Conservation (phyloP, 2,329 filamentous ascomycete species). For the Shiraia bambusicola region DNA sequence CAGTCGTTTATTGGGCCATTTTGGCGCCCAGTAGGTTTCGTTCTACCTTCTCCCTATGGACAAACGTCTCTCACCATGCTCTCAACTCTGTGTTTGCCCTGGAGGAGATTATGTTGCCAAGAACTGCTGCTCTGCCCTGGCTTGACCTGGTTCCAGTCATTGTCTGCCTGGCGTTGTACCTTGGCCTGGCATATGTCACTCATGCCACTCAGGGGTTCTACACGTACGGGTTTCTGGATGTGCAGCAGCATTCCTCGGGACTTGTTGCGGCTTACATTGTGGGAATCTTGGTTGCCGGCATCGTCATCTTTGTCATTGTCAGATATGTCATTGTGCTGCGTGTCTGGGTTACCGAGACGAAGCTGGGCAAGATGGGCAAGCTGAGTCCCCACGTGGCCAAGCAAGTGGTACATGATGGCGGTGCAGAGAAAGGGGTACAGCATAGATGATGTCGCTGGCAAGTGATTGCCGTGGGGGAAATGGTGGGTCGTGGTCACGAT, state of each 20-base stretch:
- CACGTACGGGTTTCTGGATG: conserved; percentile 76
- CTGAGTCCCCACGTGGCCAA: conserved; percentile 17
- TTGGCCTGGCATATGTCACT: conserved; percentile 73
- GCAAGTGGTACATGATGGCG: conserved; percentile 10
- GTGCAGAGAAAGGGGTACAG: conserved; percentile 21
- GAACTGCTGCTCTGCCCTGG: conserved; percentile 64
- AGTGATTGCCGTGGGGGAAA: conserved; percentile 12
- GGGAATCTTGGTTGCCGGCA: conserved; percentile 44
- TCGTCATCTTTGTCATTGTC: conserved; percentile 47
- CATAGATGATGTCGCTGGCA: conserved; percentile 20
- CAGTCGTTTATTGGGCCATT: conserved; percentile 49
- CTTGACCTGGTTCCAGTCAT: conserved; percentile 68
- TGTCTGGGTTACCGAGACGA: conserved; percentile 49
- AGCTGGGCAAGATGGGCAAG: conserved; percentile 45
- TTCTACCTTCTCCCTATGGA: conserved; percentile 48
- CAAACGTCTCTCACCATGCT: conserved; percentile 71
- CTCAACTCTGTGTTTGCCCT: conserved; percentile 73
- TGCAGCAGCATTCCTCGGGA: conserved; percentile 49
- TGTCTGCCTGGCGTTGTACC: conserved; percentile 70
- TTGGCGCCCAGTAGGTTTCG: conserved; percentile 40
- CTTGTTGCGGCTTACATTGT: conserved; percentile 66
- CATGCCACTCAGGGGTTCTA: conserved; percentile 70
- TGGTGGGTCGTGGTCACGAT: too few species aligned
- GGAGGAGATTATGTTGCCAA: conserved; percentile 71
- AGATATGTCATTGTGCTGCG: conserved; percentile 44